Conservation (phyloP, 1,284 basidiomycete genomes). For the Volvariella volvacea region DNA sequence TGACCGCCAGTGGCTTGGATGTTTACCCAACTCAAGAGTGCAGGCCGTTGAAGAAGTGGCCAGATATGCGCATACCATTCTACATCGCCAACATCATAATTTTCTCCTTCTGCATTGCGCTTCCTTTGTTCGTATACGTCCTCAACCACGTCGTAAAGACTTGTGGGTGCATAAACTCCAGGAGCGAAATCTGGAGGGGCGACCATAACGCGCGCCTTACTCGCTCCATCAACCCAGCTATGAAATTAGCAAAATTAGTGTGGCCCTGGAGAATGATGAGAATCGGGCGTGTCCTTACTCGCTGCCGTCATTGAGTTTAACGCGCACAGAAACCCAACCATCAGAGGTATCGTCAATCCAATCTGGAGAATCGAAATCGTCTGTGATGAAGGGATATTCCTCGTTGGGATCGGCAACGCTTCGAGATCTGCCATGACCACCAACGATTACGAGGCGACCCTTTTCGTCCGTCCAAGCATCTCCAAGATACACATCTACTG, state of each 20-base stretch:
- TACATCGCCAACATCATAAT: constrained; percentile 11
- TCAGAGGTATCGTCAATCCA: constrained; percentile 18
- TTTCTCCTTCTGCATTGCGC: constrained; percentile 5
- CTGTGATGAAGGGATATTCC: constrained; percentile 11
- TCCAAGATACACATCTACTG: constrained; percentile 14
- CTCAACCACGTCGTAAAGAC: constrained; percentile 25
- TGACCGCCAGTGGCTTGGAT: constrained; percentile 15
- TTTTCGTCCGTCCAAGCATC: constrained; percentile 14
- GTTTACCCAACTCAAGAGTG: constrained; percentile 15
- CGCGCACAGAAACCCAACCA: constrained; percentile 13
- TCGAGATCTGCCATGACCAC: constrained; percentile 12
- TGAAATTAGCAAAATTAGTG: no score
- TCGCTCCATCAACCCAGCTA: not conserved
- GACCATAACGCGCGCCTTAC: constrained; percentile 18
- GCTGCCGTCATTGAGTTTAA: constrained; percentile 4
- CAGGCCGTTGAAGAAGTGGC: constrained; percentile 18
- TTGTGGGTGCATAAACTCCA: constrained; percentile 22
- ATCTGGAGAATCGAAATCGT: constrained; percentile 14
- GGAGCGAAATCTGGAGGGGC: constrained; percentile 25
- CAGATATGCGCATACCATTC: constrained; percentile 24
- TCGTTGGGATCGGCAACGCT: constrained; percentile 8
- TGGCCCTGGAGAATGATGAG: not conserved
- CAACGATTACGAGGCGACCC: constrained; percentile 15
- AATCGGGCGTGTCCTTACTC: constrained; percentile 1
- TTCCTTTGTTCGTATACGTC: constrained; percentile 19